Percentiles rank a stretch among this genome's conserved stretches.
phyloP scores from a whole-genome alignment of 2,329 filamentous ascomycete species.

The Calonectria hawksworthii region DNA sequence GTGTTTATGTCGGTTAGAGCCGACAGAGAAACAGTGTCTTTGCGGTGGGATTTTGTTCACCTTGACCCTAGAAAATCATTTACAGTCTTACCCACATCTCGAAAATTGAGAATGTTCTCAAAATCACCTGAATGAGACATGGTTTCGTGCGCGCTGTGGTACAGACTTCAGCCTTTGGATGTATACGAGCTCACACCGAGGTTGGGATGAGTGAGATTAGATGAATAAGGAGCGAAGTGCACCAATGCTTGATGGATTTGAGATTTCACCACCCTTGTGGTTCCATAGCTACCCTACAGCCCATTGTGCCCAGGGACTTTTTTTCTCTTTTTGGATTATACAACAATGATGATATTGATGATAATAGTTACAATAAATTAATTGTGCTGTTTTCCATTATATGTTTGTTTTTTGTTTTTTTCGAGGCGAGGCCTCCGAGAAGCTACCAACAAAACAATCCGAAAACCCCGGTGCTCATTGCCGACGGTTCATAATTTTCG shows the following conservation, averaged over 20 bases:
- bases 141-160: neutral
- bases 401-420: no score
- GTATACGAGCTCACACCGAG: neutral
- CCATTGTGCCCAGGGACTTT: fast-evolving
- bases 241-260: neutral
- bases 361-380: neutral
- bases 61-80: constrained; percentile 70
- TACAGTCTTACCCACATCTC: constrained; percentile 79
- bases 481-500: neutral
- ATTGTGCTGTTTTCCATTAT: neutral
- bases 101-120: constrained; percentile 75
- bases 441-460: neutral
- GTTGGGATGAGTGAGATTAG: neutral
- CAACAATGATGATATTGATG: neutral
- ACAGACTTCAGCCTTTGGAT: no score
- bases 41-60: constrained; percentile 52
- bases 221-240: neutral
- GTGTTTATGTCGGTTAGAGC: constrained; percentile 15
- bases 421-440: neutral
- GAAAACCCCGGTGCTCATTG: neutral
- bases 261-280: neutral
- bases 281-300: constrained; percentile 4
- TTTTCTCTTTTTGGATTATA: neutral
- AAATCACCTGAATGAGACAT: constrained; percentile 40
- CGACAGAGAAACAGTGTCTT: neutral